Evolutionary conservation across 2,329 filamentous ascomycete genomes (phyloP), one percentile per base, ranked within the genome.

Genomic region (Geosmithia morbida): DNA sequence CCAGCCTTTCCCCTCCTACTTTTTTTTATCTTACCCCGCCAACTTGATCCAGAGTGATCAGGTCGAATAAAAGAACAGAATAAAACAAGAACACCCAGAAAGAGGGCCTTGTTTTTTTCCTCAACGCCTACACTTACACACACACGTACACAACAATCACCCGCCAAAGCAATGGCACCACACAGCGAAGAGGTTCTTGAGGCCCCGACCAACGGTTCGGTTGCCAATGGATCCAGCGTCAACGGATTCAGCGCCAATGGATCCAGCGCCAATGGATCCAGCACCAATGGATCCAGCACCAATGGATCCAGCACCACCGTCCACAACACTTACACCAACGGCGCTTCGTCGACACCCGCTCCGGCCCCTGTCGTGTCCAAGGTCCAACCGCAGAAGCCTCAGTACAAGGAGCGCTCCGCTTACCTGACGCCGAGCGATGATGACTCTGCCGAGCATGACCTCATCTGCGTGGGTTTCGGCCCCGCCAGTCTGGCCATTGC

Each of bases 401-500:
- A 51, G 30, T 55, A 55, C 41, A 49, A 57, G 7, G 54, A 55
- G 43, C 45, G 42, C 26, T 59, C 59, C 2, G 51, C 50, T 16
- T 55, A 57, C 46, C 66, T 83, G 16, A 68, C 63, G 46, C 65
- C 74, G n/a, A 70, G 74, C 2, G 65, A 71, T 22, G 62, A 72
- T 47, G 74, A 82, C 52, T 26, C 22, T 26, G 77, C 85, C 45
- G 67, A 87, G 30, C 83, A 89, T 61, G 90, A 97, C 62, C 71
- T 97, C 47, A 70, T 97, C 54, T 95, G 88, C 63, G 79, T 95
- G 48, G 90, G 90, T 20, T 97, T 97, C 60, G 90, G 90, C 7
- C 90, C 90, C 18, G 90, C 90, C 26, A 92, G 87, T 50, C 72
- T 97, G 37, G 83, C 89, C 17, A 84, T 97, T 51, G 90, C 87